These are phyloP conservation scores for Solanum aculeatissimum DNA, from an alignment of 305 asterid genomes.

Conservation along the genomic window DNA sequence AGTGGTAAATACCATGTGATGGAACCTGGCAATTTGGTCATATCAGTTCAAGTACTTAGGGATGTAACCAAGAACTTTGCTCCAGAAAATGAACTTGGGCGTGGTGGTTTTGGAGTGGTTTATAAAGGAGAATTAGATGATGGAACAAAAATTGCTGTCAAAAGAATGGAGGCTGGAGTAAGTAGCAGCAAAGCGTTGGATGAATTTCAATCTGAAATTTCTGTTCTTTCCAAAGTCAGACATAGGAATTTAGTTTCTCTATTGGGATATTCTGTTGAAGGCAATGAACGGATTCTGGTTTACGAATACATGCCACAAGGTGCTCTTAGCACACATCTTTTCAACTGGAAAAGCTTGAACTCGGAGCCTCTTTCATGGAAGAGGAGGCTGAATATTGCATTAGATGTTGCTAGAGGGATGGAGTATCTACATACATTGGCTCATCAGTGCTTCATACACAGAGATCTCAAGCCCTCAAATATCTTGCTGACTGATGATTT, in stretches of 20 bases:
- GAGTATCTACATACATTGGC: slow-evolving; percentile 76
- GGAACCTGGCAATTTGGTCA: slow-evolving; percentile 59
- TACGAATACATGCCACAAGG: slow-evolving; percentile 86
- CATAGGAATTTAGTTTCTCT: slow-evolving; percentile 86
- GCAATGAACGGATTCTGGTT: slow-evolving; percentile 70
- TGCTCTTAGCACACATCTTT: slow-evolving; percentile 72
- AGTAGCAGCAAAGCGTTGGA: slow-evolving; percentile 55
- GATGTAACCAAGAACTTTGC: slow-evolving; percentile 71
- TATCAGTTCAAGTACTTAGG: slow-evolving; percentile 70
- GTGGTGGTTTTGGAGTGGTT: slow-evolving; percentile 91
- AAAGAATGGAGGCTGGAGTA: slow-evolving; percentile 79
- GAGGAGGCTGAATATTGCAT: slow-evolving; percentile 68
- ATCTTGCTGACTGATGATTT: slow-evolving; percentile 76
- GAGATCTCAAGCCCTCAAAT: slow-evolving; percentile 83
- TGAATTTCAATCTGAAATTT: slow-evolving; percentile 77
- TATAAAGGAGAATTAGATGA: slow-evolving; percentile 80
- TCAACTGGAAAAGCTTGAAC: slow-evolving; percentile 55
- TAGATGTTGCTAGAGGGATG: slow-evolving; percentile 86
- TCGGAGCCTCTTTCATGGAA: slow-evolving; percentile 85
- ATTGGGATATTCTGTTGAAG: slow-evolving; percentile 61
- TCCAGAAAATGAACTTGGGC: slow-evolving; percentile 75
- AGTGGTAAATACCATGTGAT: slow-evolving; percentile 42
- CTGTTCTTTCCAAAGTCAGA: slow-evolving; percentile 77
- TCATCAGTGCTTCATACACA: slow-evolving; percentile 73
- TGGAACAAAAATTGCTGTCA: slow-evolving; percentile 79